These are phyloP conservation scores for Pichia thaimueangensis DNA, from an alignment of 805 yeast species.

Conservation along the genomic window DNA sequence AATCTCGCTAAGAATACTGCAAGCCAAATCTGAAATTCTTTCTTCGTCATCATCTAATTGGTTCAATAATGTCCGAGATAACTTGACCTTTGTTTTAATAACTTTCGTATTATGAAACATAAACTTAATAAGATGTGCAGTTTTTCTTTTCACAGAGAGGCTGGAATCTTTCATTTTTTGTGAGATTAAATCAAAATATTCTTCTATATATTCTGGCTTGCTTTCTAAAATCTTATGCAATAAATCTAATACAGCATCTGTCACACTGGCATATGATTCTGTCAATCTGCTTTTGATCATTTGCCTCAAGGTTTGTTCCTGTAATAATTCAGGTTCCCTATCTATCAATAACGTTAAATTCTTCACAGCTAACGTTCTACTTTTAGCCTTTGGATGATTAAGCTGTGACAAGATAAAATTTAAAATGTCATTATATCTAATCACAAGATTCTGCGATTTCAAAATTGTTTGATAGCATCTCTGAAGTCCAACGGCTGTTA, in stretches of 20 bases:
- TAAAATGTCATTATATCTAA: constrained; percentile 48
- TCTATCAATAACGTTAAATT: constrained; percentile 50
- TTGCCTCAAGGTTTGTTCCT: constrained; percentile 42
- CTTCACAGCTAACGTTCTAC: constrained; percentile 60
- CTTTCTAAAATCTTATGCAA: constrained; percentile 41
- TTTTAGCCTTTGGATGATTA: constrained; percentile 42
- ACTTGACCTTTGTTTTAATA: constrained; percentile 30
- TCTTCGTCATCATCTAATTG: constrained; percentile 70
- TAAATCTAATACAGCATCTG: constrained; percentile 71
- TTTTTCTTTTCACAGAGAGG: constrained; percentile 56
- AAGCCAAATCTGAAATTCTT: constrained; percentile 38
- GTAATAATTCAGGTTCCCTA: constrained; percentile 45
- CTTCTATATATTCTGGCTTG: constrained; percentile 39
- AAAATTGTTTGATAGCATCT: constrained; percentile 1
- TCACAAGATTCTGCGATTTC: constrained; percentile 27
- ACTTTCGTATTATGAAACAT: constrained; percentile 38
- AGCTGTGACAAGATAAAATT: constrained; percentile 42
- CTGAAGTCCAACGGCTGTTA: too few relatives aligned
- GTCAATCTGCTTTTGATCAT: constrained; percentile 46
- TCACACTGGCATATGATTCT: constrained; percentile 64
- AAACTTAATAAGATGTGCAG: constrained; percentile 43
- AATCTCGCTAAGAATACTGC: constrained; percentile 29
- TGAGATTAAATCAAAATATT: constrained; percentile 44
- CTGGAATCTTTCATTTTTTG: constrained; percentile 53
- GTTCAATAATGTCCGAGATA: constrained; percentile 46